Base-by-base conservation (phyloP, 208 protist species). In the Leishmania martiniquensis region DNA sequence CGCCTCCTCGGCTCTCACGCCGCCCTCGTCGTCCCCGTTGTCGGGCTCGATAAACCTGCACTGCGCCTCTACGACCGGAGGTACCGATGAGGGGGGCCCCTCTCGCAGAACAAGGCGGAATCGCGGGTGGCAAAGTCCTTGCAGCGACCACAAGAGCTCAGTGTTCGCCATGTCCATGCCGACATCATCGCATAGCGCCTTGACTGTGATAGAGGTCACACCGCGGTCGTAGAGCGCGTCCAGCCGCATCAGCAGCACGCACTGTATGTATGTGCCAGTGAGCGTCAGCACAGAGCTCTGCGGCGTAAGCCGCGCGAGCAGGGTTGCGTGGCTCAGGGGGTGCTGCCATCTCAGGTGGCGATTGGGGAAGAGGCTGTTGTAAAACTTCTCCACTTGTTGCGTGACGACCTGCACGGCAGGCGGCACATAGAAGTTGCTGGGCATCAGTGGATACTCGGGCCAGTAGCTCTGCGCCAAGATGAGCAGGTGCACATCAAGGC, bases 381-480 rank as follows among this genome's bases (percentile, higher is more conserved):
- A 99, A 81, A 98, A 99, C 44, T 70, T 42, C 45, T 88, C 80
- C 57, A 98, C 96, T 13, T 77, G 51, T 1, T 91, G 82, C 75
- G 89, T 85, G 37, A 91, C 72, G 4, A 74, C 42, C 45, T 78
- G 68, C 52, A 98, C 60, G 74, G 91, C 69, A 0, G 66, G 67
- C 9, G 93, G 93, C 0, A 86, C 54, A 62, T 80, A 84, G 39
- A 96, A 72, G 1, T 22, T 59, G 6, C 82, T 39, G 34, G 75
- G 75, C 63, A 89, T 74, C 17, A 84, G 67, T 0, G 81, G 52
- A 81, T 90, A 91, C 45, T 86, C 82, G 20, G 97, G 97, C 98
- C 98, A 99, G 85, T 92, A 94, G 62, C 90, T 89, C 65, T 88
- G 83, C 20, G 98, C 98, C n/a, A 99, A 82, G 29, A 99, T 91